Evolutionary conservation across 2,329 filamentous ascomycete genomes (phyloP), one percentile per base, ranked within the genome.

Genomic region (Elsinoe batatas): DNA sequence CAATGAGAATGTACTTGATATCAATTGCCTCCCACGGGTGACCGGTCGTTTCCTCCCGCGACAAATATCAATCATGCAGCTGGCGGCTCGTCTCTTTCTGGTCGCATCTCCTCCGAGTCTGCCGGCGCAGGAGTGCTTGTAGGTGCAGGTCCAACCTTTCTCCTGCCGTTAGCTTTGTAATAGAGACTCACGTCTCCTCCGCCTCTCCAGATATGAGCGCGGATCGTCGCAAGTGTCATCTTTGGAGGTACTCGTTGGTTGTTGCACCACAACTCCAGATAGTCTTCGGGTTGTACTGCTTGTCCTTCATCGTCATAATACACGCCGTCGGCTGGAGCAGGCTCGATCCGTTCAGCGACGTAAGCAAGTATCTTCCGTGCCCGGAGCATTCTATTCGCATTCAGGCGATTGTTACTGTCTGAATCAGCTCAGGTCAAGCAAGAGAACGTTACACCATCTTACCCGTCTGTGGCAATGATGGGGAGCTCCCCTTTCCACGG

Each of bases 281-380:
- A 96, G 66, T 97, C 89, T 67, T 97, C 91, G 1, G 91, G 88
- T 64, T 80, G 84, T 65, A 94, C 72, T 2, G 74, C 76, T 36
- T 44, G 18, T 36, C 32, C 42, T 7, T 47, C 20, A 26, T 55
- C 38, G 33, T 51, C 47, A 10, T 18, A 18, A 17, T 53, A 42
- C 3, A n/a, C 13, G 7, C 77, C 73, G 53, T 82, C 77, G 50
- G 83, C 77, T 0, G 79, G 74, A n/a, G 78, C 70, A 3, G 77
- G 77, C 63, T 97, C 91, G 57, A 98, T 91, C 55, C 91, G 81
- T 70, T 98, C 93, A 1, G 90, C 88, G 15, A 98, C 82, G 64
- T 98, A 98, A 0, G 84, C 82, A 57, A 97, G 73, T 18, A 98
- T 93, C 76, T 98, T 98, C 73, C 89, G 91, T 3, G 94, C 89